These are phyloP conservation scores for Aspergillus incahuasiensis DNA, from an alignment of 495 filamentous ascomycete species.

Conservation along the genomic window DNA sequence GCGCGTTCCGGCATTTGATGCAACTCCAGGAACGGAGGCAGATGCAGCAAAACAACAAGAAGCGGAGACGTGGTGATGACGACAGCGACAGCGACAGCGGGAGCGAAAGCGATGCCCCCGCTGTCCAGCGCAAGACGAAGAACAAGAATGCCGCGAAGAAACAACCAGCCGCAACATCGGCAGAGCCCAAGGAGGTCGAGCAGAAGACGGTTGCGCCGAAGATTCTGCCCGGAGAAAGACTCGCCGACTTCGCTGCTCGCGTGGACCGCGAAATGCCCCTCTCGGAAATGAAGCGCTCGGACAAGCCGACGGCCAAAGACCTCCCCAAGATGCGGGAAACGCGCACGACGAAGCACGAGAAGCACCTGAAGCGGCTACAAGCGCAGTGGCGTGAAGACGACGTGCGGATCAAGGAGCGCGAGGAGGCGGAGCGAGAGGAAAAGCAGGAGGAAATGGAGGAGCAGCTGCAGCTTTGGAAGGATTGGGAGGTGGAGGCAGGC, in stretches of 20 bases:
- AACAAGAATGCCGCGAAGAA: conserved; percentile 16
- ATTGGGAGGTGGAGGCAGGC: conserved; percentile 44
- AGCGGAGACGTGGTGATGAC: conserved; percentile 30
- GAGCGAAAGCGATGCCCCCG: neutral
- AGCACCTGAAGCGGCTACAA: conserved; percentile 75
- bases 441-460: conserved; percentile 50
- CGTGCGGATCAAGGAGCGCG: conserved; percentile 57
- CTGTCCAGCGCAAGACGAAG: neutral
- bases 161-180: conserved; percentile 14
- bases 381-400: conserved; percentile 74
- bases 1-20: conserved; percentile 81
- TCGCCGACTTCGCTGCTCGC: conserved; percentile 77
- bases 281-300: conserved; percentile 48
- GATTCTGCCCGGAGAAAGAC: conserved; percentile 75
- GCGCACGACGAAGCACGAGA: conserved; percentile 75
- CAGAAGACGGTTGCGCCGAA: conserved; percentile 37
- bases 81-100: conserved; percentile 1
- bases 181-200: neutral
- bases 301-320: conserved; percentile 21
- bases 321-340: conserved; percentile 44
- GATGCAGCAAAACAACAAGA: conserved; percentile 34
- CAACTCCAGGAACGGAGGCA: conserved; percentile 42
- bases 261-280: conserved; percentile 85
- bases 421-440: conserved; percentile 62
- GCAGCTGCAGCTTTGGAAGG: conserved; percentile 41